Evolutionary conservation across 345 rosid genomes (phyloP).

Genomic region (Pseudoturritis turrita): DNA sequence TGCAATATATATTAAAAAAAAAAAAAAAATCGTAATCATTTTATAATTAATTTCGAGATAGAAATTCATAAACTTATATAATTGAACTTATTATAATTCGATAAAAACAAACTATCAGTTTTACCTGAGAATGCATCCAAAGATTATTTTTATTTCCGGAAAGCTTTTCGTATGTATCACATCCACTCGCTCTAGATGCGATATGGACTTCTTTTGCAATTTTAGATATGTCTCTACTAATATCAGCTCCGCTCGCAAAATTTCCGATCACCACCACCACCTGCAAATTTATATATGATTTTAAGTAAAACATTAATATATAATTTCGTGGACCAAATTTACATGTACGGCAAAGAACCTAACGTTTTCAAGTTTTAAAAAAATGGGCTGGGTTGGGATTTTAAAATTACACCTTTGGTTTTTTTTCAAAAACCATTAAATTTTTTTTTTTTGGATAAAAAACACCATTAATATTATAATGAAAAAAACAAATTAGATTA

Average conservation of each 20-base stretch:
- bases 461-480: no score
- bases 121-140: slow-evolving; percentile 79
- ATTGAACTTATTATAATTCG: background rate
- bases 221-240: slow-evolving; percentile 56
- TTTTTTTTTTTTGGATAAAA: no score
- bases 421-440: no score
- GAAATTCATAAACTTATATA: background rate
- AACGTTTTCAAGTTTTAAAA: no score
- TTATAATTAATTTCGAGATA: background rate
- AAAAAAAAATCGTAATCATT: background rate
- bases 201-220: slow-evolving; percentile 80
- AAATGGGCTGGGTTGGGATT: no score
- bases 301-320: background rate
- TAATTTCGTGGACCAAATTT: no score
- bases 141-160: slow-evolving; percentile 40
- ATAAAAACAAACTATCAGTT: background rate
- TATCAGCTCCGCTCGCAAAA: slow-evolving; percentile 55
- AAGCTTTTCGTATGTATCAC: slow-evolving; percentile 36
- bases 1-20: slow-evolving; percentile 40
- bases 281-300: slow-evolving; percentile 18
- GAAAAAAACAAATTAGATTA: no score
- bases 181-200: slow-evolving; percentile 41
- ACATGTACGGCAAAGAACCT: no score
- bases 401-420: no score
- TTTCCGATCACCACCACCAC: slow-evolving; percentile 60